Conservation (phyloP, 352 stramenopile species). For the Phytophthora agathidicida region DNA sequence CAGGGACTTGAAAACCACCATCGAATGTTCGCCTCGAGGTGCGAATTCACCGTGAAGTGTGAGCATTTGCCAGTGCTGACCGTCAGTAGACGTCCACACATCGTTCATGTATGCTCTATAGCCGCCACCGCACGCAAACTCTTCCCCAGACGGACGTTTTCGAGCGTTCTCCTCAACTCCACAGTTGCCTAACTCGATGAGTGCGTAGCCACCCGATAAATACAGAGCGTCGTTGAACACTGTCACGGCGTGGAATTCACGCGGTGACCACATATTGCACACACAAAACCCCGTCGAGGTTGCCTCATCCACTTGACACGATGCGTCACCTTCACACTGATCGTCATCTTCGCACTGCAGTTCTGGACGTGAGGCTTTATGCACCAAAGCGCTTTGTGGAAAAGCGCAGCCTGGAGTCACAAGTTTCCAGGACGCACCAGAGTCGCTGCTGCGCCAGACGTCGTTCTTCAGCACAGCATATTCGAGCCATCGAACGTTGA, state of each 20-base stretch:
- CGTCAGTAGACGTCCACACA: conserved; percentile 71
- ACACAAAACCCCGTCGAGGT: conserved; percentile 58
- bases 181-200: conserved; percentile 69
- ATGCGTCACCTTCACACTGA: conserved; percentile 69
- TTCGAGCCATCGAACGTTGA: conserved; percentile 64
- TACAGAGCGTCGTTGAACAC: conserved; percentile 52
- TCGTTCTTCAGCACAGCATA: conserved; percentile 80
- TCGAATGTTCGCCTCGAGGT: conserved; percentile 69
- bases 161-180: conserved; percentile 60
- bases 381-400: conserved; percentile 54
- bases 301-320: conserved; percentile 52
- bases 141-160: conserved; percentile 56
- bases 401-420: conserved; percentile 69
- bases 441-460: conserved; percentile 77
- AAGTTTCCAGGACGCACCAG: conserved; percentile 72
- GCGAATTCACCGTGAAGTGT: conserved; percentile 47
- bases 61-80: conserved; percentile 60
- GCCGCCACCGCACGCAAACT: conserved; percentile 67
- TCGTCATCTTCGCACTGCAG: conserved; percentile 72
- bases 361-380: conserved; percentile 48
- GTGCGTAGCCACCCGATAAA: conserved; percentile 67
- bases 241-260: conserved; percentile 70
- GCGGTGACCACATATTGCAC: conserved; percentile 81
- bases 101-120: conserved; percentile 77
- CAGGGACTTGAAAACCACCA: conserved; percentile 61